phyloP scores from a whole-genome alignment of 2,329 filamentous ascomycete species.

The Diplodia corticola region DNA sequence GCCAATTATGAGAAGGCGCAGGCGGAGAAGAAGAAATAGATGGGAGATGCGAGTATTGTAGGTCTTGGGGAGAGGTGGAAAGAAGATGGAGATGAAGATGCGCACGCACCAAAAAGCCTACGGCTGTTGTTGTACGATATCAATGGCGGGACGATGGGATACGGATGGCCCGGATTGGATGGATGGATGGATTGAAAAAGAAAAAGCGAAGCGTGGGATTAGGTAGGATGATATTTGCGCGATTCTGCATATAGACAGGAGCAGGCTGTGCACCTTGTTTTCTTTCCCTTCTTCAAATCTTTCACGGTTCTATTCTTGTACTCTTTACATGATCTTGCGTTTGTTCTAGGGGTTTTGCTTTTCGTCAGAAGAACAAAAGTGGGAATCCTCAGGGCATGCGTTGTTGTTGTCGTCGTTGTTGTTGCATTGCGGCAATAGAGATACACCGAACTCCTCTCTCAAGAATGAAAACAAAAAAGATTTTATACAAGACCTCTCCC shows the following conservation, averaged over 20 bases:
- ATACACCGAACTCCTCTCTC: conserved; percentile 22
- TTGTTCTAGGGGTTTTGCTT: conserved; percentile 12
- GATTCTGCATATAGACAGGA: conserved; percentile 13
- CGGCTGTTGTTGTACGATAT: neutral
- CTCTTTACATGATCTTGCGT: neutral
- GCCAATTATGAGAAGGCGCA: conserved; percentile 68
- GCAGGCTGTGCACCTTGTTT: neutral
- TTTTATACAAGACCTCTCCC: neutral
- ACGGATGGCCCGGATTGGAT: neutral
- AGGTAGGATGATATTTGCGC: neutral
- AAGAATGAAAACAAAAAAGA: neutral
- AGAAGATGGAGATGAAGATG: neutral
- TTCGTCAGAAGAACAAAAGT: neutral
- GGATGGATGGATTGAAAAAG: neutral
- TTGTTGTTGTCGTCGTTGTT: too few relatives aligned
- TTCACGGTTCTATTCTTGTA: conserved; percentile 4
- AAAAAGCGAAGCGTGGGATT: neutral
- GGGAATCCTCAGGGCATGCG: neutral
- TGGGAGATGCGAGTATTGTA: neutral
- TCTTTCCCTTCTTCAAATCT: neutral
- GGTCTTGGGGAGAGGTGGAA: too few relatives aligned
- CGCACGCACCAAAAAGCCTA: neutral
- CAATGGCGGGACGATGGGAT: neutral
- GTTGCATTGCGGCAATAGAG: neutral
- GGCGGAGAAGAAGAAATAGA: conserved; percentile 56